Percentiles rank a stretch among this genome's conserved stretches.
phyloP scores from a whole-genome alignment of 2,329 filamentous ascomycete species.

The Epichloe elymi region DNA sequence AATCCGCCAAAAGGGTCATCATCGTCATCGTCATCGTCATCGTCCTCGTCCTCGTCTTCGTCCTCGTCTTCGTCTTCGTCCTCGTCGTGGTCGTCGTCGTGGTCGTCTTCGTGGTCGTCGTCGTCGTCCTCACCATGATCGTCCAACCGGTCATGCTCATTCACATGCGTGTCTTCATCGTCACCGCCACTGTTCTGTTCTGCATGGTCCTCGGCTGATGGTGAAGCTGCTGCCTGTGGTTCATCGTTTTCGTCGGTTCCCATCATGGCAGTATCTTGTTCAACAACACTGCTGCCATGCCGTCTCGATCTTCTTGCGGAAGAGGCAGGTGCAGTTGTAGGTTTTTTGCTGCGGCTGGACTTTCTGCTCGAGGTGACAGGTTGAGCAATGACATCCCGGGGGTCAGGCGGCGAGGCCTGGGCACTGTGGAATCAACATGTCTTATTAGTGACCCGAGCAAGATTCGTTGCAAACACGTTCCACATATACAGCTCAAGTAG shows the following conservation, averaged over 20 bases:
- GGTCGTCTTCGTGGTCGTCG: slow-evolving; percentile 9
- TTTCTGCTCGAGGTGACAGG: slow-evolving; percentile 59
- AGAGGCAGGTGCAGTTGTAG: slow-evolving; percentile 29
- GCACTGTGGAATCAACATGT: slow-evolving; percentile 8
- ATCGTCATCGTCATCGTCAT: slow-evolving; percentile 52
- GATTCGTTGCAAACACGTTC: neutral
- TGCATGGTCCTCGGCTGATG: slow-evolving; percentile 20
- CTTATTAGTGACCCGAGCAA: slow-evolving; percentile 6
- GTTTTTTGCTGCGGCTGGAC: slow-evolving; percentile 57
- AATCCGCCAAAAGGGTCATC: slow-evolving; percentile 56
- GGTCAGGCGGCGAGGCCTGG: slow-evolving; percentile 43
- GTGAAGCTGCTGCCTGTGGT: slow-evolving; percentile 28
- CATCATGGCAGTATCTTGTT: slow-evolving; percentile 59
- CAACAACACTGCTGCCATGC: slow-evolving; percentile 33
- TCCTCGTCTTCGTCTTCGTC: slow-evolving; percentile 9
- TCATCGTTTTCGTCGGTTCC: slow-evolving; percentile 46
- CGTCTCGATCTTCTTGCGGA: slow-evolving; percentile 40
- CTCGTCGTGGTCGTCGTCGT: slow-evolving; percentile 21
- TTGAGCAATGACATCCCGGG: slow-evolving; percentile 41
- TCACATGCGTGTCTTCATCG: slow-evolving; percentile 15
- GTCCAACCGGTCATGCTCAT: slow-evolving; percentile 22
- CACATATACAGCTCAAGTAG: neutral
- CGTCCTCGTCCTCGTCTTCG: slow-evolving; percentile 36
- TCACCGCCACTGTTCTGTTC: slow-evolving; percentile 25
- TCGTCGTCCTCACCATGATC: slow-evolving; percentile 28